Conservation (phyloP, 192 early-diverging fungal species). For the Coemansia sp. region DNA sequence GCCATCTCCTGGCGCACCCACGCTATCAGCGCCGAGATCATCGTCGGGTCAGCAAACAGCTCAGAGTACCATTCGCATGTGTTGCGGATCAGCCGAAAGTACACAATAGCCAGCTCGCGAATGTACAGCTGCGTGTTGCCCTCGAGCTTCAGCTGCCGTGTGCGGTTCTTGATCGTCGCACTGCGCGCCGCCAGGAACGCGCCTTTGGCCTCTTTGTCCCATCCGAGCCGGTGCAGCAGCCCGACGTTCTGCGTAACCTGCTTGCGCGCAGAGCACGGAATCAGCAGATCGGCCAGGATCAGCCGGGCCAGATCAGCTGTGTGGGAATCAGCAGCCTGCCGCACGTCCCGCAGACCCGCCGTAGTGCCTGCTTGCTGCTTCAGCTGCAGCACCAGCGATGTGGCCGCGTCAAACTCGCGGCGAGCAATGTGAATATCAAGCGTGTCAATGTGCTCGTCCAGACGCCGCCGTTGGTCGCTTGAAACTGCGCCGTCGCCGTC, state of each 20-base stretch:
- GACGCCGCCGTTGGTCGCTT: not conserved
- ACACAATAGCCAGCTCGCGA: slow-evolving; percentile 78
- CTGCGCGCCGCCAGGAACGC: slow-evolving; percentile 81
- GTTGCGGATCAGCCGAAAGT: slow-evolving; percentile 89
- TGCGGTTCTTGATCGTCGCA: slow-evolving; percentile 67
- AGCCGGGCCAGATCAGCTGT: slow-evolving; percentile 54
- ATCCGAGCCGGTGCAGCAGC: slow-evolving; percentile 71
- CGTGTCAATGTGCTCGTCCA: slow-evolving; percentile 67
- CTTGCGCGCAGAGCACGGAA: slow-evolving; percentile 75
- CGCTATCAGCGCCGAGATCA: slow-evolving; percentile 91
- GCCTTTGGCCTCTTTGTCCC: slow-evolving; percentile 71
- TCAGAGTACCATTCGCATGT: slow-evolving; percentile 95
- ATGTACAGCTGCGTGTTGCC: slow-evolving; percentile 87
- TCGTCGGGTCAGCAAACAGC: slow-evolving; percentile 82
- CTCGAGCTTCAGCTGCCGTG: slow-evolving; percentile 78
- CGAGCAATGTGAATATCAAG: slow-evolving; percentile 92
- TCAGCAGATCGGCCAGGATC: slow-evolving; percentile 71
- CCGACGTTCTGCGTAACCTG: slow-evolving; percentile 79
- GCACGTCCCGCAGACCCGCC: slow-evolving; percentile 24
- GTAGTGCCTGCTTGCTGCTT: not conserved
- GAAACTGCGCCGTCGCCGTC: not conserved
- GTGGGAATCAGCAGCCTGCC: slow-evolving; percentile 30
- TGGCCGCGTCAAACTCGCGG: slow-evolving; percentile 85
- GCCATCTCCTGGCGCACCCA: slow-evolving; percentile 89
- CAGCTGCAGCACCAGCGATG: slow-evolving; percentile 48